Evolutionary conservation across 345 rosid genomes (phyloP).

Genomic region (Syzygium aromaticum): DNA sequence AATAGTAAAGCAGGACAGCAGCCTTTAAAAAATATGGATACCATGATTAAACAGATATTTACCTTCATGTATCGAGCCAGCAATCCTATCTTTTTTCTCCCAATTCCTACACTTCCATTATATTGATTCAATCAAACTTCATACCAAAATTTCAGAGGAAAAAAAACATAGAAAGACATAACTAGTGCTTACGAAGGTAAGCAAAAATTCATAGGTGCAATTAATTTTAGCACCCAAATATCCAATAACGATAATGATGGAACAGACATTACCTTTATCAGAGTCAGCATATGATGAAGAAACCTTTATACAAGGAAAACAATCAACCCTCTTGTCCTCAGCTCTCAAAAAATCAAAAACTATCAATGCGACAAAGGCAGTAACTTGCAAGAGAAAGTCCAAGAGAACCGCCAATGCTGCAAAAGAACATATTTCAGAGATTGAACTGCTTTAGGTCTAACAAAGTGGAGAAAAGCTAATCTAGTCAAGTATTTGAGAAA

Average conservation of each 20-base stretch:
- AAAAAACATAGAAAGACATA: neutral
- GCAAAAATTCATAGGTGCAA: neutral
- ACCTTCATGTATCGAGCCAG: slow-evolving; percentile 95
- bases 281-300: slow-evolving; percentile 40
- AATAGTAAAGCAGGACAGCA: neutral
- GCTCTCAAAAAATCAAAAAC: slow-evolving; percentile 80
- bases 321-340: slow-evolving; percentile 70
- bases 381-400: slow-evolving; percentile 94
- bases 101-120: slow-evolving; percentile 44
- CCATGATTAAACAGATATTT: slow-evolving; percentile 5
- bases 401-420: slow-evolving; percentile 92
- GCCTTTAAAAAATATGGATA: neutral
- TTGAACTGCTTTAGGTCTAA: neutral
- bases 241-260: neutral
- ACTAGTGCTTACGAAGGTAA: neutral
- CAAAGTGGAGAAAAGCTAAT: neutral
- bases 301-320: slow-evolving; percentile 75
- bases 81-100: slow-evolving; percentile 57
- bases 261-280: slow-evolving; percentile 48
- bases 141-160: neutral
- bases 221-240: neutral
- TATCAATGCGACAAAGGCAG: slow-evolving; percentile 95
- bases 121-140: slow-evolving; percentile 13
- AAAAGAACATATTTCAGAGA: slow-evolving; percentile 16
- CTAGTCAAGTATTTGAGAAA: neutral